phyloP scores from a whole-genome alignment of 495 filamentous ascomycete species.

The Aspergillus sclerotiicarbonarius region DNA sequence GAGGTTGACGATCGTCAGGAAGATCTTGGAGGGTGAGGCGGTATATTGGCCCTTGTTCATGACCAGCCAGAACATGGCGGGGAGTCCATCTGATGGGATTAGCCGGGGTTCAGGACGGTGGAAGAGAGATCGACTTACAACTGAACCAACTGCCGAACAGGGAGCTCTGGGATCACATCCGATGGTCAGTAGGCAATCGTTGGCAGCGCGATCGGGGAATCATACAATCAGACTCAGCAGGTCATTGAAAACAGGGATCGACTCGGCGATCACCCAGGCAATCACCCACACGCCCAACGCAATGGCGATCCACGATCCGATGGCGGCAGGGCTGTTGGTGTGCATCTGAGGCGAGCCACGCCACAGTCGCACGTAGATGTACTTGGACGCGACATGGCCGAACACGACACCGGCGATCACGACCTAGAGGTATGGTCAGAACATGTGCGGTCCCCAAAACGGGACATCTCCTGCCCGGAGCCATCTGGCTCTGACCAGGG shows the following conservation, averaged over 20 bases:
- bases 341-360: conserved; percentile 55
- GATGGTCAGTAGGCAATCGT: background rate
- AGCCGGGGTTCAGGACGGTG: background rate
- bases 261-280: conserved; percentile 69
- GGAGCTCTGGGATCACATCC: background rate
- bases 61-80: conserved; percentile 43
- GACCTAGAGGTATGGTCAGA: background rate
- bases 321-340: conserved; percentile 46
- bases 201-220: background rate
- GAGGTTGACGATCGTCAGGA: conserved; percentile 34
- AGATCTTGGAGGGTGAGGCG: conserved; percentile 30
- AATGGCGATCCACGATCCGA: conserved; percentile 56
- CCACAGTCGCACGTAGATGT: conserved; percentile 63
- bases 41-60: conserved; percentile 36
- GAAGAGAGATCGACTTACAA: conserved; percentile 7
- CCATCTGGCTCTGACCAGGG: too few species aligned
- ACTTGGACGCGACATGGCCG: conserved; percentile 58
- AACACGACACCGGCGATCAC: conserved; percentile 52
- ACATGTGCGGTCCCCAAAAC: too few species aligned
- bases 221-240: conserved; percentile 51
- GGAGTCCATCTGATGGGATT: conserved; percentile 24
- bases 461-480: too few species aligned
- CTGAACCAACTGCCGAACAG: conserved; percentile 36
- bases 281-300: conserved; percentile 56
- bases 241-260: conserved; percentile 70